Evolutionary conservation across 1,139 yeast genomes (phyloP).

Genomic region (Kodamaea plutei): DNA sequence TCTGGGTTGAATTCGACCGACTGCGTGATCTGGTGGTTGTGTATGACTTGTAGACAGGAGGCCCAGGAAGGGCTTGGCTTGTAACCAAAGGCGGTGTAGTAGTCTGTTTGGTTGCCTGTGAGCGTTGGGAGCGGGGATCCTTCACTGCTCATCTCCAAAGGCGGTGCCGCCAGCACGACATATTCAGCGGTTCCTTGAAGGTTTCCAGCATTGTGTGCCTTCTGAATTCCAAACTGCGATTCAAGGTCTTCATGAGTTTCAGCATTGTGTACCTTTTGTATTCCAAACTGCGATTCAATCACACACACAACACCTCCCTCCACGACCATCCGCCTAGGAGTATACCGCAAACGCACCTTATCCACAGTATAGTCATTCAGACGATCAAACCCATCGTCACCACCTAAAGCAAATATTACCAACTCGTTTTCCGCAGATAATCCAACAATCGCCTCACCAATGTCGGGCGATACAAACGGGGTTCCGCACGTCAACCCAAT

Average conservation of each 20-base stretch:
- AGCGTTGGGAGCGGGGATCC: not conserved
- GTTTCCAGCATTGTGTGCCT: constrained; percentile 20
- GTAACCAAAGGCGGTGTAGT: constrained; percentile 42
- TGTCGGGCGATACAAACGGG: constrained; percentile 62
- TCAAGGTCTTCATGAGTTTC: constrained; percentile 25
- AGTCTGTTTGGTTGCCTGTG: constrained; percentile 20
- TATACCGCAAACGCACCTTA: constrained; percentile 41
- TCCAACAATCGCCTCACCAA: constrained; percentile 63
- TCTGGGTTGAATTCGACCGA: constrained; percentile 37
- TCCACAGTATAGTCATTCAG: constrained; percentile 39
- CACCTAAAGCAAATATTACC: constrained; percentile 58
- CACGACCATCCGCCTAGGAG: constrained; percentile 48
- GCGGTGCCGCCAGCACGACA: no score
- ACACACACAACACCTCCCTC: constrained; percentile 28
- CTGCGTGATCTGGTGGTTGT: constrained; percentile 35
- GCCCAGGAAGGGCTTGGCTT: constrained; percentile 34
- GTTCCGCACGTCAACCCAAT: constrained; percentile 33
- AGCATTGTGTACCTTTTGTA: constrained; percentile 25
- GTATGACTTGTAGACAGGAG: constrained; percentile 52
- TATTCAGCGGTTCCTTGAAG: no score
- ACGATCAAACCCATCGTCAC: constrained; percentile 30
- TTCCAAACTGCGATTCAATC: constrained; percentile 45
- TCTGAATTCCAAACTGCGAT: constrained; percentile 39
- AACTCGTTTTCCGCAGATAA: constrained; percentile 45
- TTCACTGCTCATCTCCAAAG: no score